phyloP scores from a whole-genome alignment of 352 stramenopile genomes.

The Phytophthora syringae region DNA sequence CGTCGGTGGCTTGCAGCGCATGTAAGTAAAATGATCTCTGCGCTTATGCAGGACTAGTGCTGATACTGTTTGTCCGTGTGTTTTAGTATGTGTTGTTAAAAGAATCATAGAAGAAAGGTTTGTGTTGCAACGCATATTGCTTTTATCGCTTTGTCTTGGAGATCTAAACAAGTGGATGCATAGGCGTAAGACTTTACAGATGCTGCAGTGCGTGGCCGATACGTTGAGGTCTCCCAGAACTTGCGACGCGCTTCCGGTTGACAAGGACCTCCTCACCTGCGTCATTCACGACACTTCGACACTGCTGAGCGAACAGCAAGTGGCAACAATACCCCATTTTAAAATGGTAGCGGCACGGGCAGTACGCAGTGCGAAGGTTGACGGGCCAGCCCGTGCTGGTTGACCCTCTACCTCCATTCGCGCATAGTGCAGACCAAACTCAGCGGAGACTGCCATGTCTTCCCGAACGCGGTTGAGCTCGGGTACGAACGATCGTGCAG shows the following conservation, averaged over 20 bases:
- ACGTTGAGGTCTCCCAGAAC: background rate
- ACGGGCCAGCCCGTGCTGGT: background rate
- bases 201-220: background rate
- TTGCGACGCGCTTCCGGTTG: background rate
- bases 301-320: slow-evolving; percentile 1
- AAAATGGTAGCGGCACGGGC: slow-evolving; percentile 3
- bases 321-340: slow-evolving; percentile 13
- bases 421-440: slow-evolving; percentile 7
- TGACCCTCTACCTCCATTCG: slow-evolving; percentile 19
- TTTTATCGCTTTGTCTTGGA: background rate
- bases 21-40: background rate
- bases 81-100: too few species aligned
- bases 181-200: background rate
- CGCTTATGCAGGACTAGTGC: too few species aligned
- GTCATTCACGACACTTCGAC: background rate
- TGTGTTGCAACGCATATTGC: background rate
- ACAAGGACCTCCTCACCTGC: slow-evolving; percentile 5
- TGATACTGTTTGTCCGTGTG: too few species aligned
- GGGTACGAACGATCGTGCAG: background rate
- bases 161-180: background rate
- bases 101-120: too few species aligned
- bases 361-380: background rate
- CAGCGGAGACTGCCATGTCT: background rate
- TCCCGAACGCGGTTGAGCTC: slow-evolving; percentile 2
- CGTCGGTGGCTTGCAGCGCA: background rate